Percentiles rank a stretch among this genome's conserved stretches.
These are phyloP conservation scores for Mycosphaerella sp. DNA, from an alignment of 2,329 filamentous ascomycete species.

Conservation along the genomic window DNA sequence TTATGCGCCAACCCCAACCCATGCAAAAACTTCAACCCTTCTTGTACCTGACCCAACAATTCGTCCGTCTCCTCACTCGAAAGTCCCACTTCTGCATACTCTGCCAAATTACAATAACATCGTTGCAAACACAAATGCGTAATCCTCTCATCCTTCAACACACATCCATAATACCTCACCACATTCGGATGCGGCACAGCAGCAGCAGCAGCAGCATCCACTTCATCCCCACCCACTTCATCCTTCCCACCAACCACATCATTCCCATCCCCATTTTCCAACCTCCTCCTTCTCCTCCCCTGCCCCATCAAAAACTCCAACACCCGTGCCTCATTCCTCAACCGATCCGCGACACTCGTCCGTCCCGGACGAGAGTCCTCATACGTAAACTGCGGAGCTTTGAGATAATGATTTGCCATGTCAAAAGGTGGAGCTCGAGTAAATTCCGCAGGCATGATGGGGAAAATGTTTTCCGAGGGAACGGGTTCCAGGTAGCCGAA, in stretches of 20 bases:
- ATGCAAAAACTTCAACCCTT: slow-evolving; percentile 34
- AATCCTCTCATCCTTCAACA: slow-evolving; percentile 26
- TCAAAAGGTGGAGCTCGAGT: slow-evolving; percentile 18
- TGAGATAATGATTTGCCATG: slow-evolving; percentile 26
- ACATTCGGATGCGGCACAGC: slow-evolving; percentile 27
- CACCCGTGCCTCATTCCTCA: slow-evolving; percentile 26
- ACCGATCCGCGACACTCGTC: slow-evolving; percentile 29
- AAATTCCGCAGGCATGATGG: slow-evolving; percentile 19
- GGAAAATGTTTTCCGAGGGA: slow-evolving; percentile 26
- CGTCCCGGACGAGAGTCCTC: slow-evolving; percentile 25
- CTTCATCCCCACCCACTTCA: too few relatives aligned
- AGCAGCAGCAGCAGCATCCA: background rate
- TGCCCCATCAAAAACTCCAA: slow-evolving; percentile 25
- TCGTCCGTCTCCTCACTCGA: slow-evolving; percentile 16
- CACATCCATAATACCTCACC: slow-evolving; percentile 29
- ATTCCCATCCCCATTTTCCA: too few relatives aligned
- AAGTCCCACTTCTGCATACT: slow-evolving; percentile 20
- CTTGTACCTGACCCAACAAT: slow-evolving; percentile 24
- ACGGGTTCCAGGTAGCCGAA: slow-evolving; percentile 23
- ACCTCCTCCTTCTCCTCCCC: too few relatives aligned
- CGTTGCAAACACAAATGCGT: slow-evolving; percentile 28
- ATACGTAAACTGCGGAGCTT: slow-evolving; percentile 30
- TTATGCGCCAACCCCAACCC: slow-evolving; percentile 28
- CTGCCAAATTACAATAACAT: slow-evolving; percentile 25
- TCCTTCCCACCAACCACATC: too few relatives aligned